Base-by-base conservation (phyloP, 2,329 filamentous ascomycete species). In the Trichoderma asperellum region DNA sequence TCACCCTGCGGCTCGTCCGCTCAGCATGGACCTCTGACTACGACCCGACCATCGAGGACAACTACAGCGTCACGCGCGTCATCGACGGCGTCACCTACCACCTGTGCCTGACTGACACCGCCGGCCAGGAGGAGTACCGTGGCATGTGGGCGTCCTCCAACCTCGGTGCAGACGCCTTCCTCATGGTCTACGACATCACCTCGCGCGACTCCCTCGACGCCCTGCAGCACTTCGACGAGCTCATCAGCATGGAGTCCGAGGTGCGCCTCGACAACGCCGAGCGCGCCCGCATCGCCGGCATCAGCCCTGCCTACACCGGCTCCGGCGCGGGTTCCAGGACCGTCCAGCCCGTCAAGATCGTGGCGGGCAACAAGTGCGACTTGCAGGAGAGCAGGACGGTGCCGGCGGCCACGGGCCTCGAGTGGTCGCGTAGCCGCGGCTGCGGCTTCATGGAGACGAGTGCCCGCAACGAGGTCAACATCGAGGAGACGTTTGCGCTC, bases 381-480 rank as follows among this genome's bases (percentile, higher is more conserved):
- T 80, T 95, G 71, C 89, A 92, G 76, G 86, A 90, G 75, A 86
- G 84, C 73, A 83, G 92, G 60, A 85, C 89, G 77, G 89, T 96
- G 10, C 82, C 87, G n/a, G 91, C 91, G 7, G 85, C 89, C 53
- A 82, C 87, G 68, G 92, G 92, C 0, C 82, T 95, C 55, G 91
- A 94, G 74, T 96, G 92, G 92, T 91, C 92, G 62, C 83, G 91
- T 71, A 83, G 83, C 70, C 84, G 87, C 67, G 89, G 89, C 55
- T 95, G 92, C 80, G 92, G 92, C 49, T 96, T 96, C 81, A 96
- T 96, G 92, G 92, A 96, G 86, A 96, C 92, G 71, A 93, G 91
- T 75, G 92, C 92, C 5, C 83, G 92, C 67, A 88, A 94, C 75
- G 92, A 93, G 83, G 92, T 96, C 73, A 96, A 96, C 78, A 93